Conservation (phyloP, 169 alveolate species). For the Plasmodium chabaudi region DNA sequence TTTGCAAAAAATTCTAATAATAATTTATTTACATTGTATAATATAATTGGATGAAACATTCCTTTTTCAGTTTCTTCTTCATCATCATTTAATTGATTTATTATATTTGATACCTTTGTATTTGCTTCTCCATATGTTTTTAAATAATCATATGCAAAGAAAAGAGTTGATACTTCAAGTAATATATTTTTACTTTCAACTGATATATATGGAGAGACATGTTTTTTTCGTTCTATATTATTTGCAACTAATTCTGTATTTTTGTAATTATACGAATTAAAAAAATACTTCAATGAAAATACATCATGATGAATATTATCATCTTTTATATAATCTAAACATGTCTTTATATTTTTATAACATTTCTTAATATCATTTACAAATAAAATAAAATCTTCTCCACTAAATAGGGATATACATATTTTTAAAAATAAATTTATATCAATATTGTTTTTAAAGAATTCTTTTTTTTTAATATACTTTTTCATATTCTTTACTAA, state of each 20-base stretch:
- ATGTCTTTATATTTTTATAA: conserved; percentile 18
- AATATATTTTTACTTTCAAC: conserved; percentile 56
- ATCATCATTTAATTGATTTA: neutral
- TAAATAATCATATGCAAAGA: conserved; percentile 48
- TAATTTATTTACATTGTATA: conserved; percentile 28
- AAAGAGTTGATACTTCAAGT: conserved; percentile 26
- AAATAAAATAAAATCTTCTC: conserved; percentile 34
- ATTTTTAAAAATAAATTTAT: conserved; percentile 13
- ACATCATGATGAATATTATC: conserved; percentile 26
- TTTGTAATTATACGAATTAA: conserved; percentile 13
- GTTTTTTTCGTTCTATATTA: conserved; percentile 9
- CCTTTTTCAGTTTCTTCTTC: neutral
- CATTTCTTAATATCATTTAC: conserved; percentile 29
- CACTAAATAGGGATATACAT: conserved; percentile 13
- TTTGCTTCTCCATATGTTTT: neutral
- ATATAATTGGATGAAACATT: conserved; percentile 29
- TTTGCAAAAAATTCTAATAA: conserved; percentile 28
- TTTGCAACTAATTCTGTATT: conserved; percentile 40
- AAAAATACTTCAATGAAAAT: conserved; percentile 23
- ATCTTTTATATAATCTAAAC: conserved; percentile 25
- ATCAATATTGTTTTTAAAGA: conserved; percentile 33
- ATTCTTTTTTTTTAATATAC: conserved; percentile 35
- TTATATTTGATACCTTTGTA: too few relatives aligned
- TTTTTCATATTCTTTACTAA: conserved; percentile 36
- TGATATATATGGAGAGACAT: conserved; percentile 21